A percentile compares a stretch with the other conserved stretches of the same genome.
phyloP scores from a whole-genome alignment of 2,329 filamentous ascomycete genomes.

The Trichophaea hybrida region DNA sequence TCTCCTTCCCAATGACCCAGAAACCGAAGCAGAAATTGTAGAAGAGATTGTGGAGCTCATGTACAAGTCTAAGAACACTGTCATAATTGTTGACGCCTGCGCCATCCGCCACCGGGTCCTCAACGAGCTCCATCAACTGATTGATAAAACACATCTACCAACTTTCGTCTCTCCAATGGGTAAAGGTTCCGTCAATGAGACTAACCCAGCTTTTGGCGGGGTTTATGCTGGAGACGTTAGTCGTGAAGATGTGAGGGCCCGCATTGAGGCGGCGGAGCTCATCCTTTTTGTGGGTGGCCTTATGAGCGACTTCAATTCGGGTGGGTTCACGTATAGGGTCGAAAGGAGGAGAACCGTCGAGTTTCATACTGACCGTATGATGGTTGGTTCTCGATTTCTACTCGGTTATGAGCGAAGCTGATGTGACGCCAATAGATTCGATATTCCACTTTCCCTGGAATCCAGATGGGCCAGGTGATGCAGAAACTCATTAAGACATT shows the following conservation, averaged over 20 bases:
- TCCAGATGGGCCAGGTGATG: conserved; percentile 66
- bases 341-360: conserved; percentile 66
- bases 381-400: conserved; percentile 31
- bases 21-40: conserved; percentile 69
- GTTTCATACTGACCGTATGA: conserved; percentile 59
- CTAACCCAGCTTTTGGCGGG: conserved; percentile 59
- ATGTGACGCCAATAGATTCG: conserved; percentile 35
- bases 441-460: conserved; percentile 63
- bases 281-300: conserved; percentile 55
- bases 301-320: conserved; percentile 68
- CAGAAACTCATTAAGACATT: conserved; percentile 50
- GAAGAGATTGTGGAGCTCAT: conserved; percentile 62
- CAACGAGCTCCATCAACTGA: conserved; percentile 55
- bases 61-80: conserved; percentile 55
- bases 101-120: conserved; percentile 63
- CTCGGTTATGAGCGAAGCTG: background rate
- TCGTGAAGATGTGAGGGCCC: conserved; percentile 46
- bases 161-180: conserved; percentile 86
- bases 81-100: conserved; percentile 72
- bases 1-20: conserved; percentile 50
- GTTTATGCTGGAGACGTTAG: conserved; percentile 74
- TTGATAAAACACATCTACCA: conserved; percentile 60
- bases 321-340: conserved; percentile 67
- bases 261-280: conserved; percentile 55
- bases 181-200: conserved; percentile 69